Base-by-base conservation (phyloP, 768 basidiomycete species). In the Suillus brevipes region DNA sequence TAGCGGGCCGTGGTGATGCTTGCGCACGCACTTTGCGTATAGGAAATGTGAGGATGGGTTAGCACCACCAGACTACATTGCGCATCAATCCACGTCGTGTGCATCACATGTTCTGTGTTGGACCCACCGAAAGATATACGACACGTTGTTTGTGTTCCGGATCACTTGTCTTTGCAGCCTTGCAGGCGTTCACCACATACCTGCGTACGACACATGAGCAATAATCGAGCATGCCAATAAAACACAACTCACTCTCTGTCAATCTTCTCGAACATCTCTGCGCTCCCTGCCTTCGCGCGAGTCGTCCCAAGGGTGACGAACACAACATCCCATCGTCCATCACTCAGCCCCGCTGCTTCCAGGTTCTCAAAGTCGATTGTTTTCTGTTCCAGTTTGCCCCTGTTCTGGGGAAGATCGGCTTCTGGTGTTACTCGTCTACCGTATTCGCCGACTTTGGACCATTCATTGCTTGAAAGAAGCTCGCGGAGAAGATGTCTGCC, bases 291-390 rank as follows among this genome's bases (percentile, higher is more conserved):
- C 18, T 38, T 65, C 18, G 81, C 84, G 31, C 77, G 80, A 14
- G 86, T 87, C 23, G 91, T 93, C 9, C 91, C 92, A 10, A 94
- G 75, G 80, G 90, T 82, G 66, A 94, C 85, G 70, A 87, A 89
- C 0, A 94, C 87, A 25, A 89, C 87, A 74, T 92, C 90, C 87
- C 89, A 92, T 52, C 83, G 84, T 10, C 81, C 84, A 1, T 83
- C 79, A 52, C 81, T 80, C 68, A 91, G 68, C 6, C 80, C 82
- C 3, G 82, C 78, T 53, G 81, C 80, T 9, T 81, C 82, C 7
- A 89, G 70, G 64, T 87, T 87, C 70, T 92, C 90, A 69, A 89
- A 91, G 72, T 91, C 85, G 61, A 91, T 81, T 2, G 77, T 78
- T 70, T 87, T 85, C 76, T 92, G 90, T 65, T 85, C 83, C 23